Conservation (phyloP, 2,329 filamentous ascomycete genomes). For the Tolypocladium pustulatum region DNA sequence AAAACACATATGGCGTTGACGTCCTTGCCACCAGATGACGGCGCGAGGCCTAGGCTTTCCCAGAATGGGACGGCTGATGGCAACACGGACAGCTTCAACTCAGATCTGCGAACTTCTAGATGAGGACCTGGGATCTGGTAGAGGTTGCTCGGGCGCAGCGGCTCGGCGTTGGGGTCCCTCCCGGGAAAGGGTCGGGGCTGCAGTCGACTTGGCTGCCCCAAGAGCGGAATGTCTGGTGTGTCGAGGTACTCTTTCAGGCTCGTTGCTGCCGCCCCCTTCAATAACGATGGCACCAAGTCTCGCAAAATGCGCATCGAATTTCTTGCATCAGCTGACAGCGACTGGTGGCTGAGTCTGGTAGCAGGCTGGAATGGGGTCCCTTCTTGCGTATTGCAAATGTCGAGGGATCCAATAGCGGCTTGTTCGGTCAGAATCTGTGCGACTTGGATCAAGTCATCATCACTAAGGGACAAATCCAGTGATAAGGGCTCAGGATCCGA, state of each 20-base stretch:
- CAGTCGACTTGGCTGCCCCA: conserved; percentile 40
- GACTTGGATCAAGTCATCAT: conserved; percentile 54
- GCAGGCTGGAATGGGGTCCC: conserved; percentile 10
- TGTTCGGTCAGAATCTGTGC: conserved; percentile 66
- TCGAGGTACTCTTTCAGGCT: conserved; percentile 40
- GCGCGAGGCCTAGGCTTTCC: conserved; percentile 69
- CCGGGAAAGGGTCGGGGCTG: conserved; percentile 36
- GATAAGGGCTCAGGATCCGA: conserved; percentile 45
- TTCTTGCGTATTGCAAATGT: conserved; percentile 16
- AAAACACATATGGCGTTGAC: conserved; percentile 61
- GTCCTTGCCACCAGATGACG: conserved; percentile 61
- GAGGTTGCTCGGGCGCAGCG: conserved; percentile 38
- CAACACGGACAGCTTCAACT: conserved; percentile 60
- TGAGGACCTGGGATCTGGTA: conserved; percentile 59
- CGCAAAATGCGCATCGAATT: conserved; percentile 38
- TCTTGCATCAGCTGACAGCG: conserved; percentile 31
- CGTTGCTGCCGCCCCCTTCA: conserved; percentile 29
- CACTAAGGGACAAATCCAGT: conserved; percentile 33
- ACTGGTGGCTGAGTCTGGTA: conserved; percentile 25
- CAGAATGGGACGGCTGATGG: conserved; percentile 69
- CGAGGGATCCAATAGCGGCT: conserved; percentile 42
- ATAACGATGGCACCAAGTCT: conserved; percentile 30
- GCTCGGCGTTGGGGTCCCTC: conserved; percentile 30
- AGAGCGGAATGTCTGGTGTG: conserved; percentile 44
- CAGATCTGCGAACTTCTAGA: conserved; percentile 60